These are phyloP conservation scores for Trichoderma gamsii DNA, from an alignment of 495 filamentous ascomycete species.

Conservation along the genomic window DNA sequence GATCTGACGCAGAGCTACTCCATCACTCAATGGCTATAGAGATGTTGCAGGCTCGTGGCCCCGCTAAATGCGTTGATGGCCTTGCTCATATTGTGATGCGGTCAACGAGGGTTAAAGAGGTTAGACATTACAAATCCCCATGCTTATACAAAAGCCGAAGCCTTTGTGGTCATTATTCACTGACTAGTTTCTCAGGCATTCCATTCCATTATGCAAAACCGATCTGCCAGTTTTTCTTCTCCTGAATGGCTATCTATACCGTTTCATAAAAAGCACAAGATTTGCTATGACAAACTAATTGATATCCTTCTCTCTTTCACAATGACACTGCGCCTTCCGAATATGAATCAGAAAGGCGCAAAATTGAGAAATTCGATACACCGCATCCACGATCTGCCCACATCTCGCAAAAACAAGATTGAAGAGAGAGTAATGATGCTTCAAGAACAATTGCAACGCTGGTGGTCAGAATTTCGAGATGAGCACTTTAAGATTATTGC, in stretches of 20 bases:
- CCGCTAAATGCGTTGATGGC: neutral
- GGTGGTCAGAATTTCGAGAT: neutral
- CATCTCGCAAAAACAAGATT: neutral
- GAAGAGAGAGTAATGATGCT: neutral
- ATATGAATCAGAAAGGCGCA: neutral
- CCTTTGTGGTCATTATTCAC: neutral
- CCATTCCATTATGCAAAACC: neutral
- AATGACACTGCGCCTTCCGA: neutral
- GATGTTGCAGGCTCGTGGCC: neutral
- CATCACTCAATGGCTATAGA: neutral
- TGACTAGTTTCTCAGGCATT: neutral
- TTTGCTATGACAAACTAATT: neutral
- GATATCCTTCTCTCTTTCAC: constrained; percentile 3
- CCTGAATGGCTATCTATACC: constrained; percentile 6
- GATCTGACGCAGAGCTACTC: neutral
- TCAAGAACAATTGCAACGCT: neutral
- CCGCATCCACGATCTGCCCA: neutral
- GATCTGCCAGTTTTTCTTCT: neutral
- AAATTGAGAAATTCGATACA: neutral
- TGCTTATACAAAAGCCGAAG: neutral
- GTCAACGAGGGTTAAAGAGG: neutral
- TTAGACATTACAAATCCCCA: neutral
- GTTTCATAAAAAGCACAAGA: neutral
- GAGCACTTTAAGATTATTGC: neutral
- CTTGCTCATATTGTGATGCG: neutral